phyloP scores from a whole-genome alignment of 2,329 filamentous ascomycete species.

The Phyllosticta capitalensis region DNA sequence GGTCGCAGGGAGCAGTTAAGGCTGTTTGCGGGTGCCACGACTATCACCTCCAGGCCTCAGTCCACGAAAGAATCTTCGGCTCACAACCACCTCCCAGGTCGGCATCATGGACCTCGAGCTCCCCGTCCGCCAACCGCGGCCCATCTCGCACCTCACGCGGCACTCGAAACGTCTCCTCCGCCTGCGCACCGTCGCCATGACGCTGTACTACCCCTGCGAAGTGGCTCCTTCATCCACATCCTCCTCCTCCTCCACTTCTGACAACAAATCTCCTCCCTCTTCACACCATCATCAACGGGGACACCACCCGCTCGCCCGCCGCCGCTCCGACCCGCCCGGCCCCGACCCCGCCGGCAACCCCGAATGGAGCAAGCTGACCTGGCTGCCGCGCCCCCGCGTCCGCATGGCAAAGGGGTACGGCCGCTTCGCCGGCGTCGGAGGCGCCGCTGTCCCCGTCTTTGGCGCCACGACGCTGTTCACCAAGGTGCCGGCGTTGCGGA shows the following conservation, averaged over 20 bases:
- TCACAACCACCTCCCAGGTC: slow-evolving; percentile 18
- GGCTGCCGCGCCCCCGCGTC: slow-evolving; percentile 50
- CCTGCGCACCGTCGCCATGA: slow-evolving; percentile 53
- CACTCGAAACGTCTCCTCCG: slow-evolving; percentile 39
- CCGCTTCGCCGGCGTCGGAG: slow-evolving; percentile 47
- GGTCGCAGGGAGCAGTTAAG: too few species aligned
- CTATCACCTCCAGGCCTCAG: too few species aligned
- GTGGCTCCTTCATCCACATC: slow-evolving; percentile 21
- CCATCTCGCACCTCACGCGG: slow-evolving; percentile 41
- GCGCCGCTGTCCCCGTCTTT: slow-evolving; percentile 44
- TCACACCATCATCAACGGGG: neutral
- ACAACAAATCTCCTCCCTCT: too few species aligned
- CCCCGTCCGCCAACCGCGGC: slow-evolving; percentile 37
- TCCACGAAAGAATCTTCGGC: neutral
- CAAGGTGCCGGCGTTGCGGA: slow-evolving; percentile 55
- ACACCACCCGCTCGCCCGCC: neutral
- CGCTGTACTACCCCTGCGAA: slow-evolving; percentile 55
- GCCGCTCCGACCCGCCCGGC: slow-evolving; percentile 23
- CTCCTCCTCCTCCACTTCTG: neutral
- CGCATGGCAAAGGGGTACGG: slow-evolving; percentile 52
- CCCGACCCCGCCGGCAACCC: slow-evolving; percentile 31
- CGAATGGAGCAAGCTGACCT: slow-evolving; percentile 47
- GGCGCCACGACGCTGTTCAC: slow-evolving; percentile 52
- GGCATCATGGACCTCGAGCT: slow-evolving; percentile 48
- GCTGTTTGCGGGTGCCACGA: too few species aligned